These are phyloP conservation scores for Cetradonia linearis DNA, from an alignment of 495 filamentous ascomycete genomes.

Conservation along the genomic window DNA sequence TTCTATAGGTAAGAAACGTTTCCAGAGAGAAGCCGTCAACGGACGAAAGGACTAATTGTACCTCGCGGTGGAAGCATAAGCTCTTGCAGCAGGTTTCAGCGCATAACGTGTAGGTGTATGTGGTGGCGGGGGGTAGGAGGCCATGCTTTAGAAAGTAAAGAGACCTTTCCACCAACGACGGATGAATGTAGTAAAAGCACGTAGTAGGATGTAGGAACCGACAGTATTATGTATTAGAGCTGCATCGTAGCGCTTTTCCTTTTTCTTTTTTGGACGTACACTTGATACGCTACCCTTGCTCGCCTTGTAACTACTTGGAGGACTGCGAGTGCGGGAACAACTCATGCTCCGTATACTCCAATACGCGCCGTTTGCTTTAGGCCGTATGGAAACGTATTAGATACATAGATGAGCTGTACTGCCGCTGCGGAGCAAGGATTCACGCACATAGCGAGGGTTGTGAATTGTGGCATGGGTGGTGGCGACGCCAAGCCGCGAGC, in stretches of 20 bases:
- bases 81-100: conserved; percentile 6
- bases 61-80: conserved; percentile 15
- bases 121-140: background rate
- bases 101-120: conserved; percentile 6
- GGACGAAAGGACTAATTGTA: background rate
- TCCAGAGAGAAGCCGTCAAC: background rate
- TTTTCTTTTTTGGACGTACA: background rate
- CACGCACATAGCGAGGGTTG: background rate
- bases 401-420: background rate
- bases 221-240: background rate
- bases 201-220: background rate
- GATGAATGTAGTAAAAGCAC: background rate
- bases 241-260: background rate
- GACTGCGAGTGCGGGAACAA: conserved; percentile 5
- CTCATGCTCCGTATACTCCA: conserved; percentile 2
- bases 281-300: background rate
- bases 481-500: background rate
- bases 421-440: background rate
- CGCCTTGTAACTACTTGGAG: background rate
- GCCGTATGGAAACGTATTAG: background rate
- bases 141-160: background rate
- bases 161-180: background rate
- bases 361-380: conserved; percentile 4
- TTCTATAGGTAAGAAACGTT: background rate
- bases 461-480: background rate